Percentiles rank a stretch among this genome's conserved stretches.
These are phyloP conservation scores for Kodamaea laetipori DNA, from an alignment of 805 yeast genomes.

Conservation along the genomic window DNA sequence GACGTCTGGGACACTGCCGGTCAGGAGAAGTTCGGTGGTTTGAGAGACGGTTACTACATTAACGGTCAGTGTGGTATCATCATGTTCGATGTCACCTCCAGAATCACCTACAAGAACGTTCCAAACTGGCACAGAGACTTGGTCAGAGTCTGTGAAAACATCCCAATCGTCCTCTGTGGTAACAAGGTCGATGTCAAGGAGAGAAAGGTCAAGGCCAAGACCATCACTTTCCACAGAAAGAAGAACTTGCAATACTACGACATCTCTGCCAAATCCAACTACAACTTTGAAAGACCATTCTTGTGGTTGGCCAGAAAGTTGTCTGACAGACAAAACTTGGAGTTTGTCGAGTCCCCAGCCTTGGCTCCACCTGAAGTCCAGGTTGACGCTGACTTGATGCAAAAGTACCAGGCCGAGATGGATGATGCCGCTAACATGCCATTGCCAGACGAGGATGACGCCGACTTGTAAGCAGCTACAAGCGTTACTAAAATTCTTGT, in stretches of 20 bases:
- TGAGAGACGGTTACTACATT: slow-evolving; percentile 99
- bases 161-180: slow-evolving; percentile 98
- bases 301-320: slow-evolving; percentile 99
- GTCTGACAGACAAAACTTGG: slow-evolving; percentile 96
- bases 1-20: slow-evolving; percentile 99
- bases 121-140: slow-evolving; percentile 99
- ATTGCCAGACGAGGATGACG: slow-evolving; percentile 99
- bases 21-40: slow-evolving; percentile 99
- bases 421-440: slow-evolving; percentile 99
- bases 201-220: slow-evolving; percentile 99
- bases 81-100: slow-evolving; percentile 99
- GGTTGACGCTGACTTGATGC: slow-evolving; percentile 95
- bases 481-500: neutral
- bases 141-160: slow-evolving; percentile 99
- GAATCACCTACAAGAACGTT: slow-evolving; percentile 99
- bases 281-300: slow-evolving; percentile 99
- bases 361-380: slow-evolving; percentile 99
- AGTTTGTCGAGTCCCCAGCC: slow-evolving; percentile 99
- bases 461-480: slow-evolving; percentile 73
- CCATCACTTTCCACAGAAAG: slow-evolving; percentile 99
- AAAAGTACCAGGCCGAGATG: slow-evolving; percentile 98
- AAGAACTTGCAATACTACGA: slow-evolving; percentile 99
- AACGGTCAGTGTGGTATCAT: slow-evolving; percentile 99
- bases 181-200: slow-evolving; percentile 99
- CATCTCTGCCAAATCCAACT: slow-evolving; percentile 98